These are phyloP conservation scores for Theobroma grandiflorum DNA, from an alignment of 441 rosid genomes.

Conservation along the genomic window DNA sequence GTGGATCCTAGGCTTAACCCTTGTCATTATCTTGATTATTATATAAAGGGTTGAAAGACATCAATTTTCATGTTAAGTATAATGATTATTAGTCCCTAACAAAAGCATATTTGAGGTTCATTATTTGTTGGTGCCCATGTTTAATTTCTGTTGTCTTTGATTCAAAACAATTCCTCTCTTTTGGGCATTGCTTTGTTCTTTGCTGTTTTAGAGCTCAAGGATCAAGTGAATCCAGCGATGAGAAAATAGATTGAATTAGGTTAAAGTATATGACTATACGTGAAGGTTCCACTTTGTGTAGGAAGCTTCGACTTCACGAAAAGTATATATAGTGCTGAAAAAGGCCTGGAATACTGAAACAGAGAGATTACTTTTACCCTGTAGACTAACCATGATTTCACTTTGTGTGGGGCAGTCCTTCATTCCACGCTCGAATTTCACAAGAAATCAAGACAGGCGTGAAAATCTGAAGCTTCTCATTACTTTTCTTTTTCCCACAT, in stretches of 20 bases:
- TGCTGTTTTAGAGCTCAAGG: background rate
- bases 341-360: constrained; percentile 5
- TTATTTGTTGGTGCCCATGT: background rate
- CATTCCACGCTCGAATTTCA: background rate
- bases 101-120: background rate
- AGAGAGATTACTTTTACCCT: background rate
- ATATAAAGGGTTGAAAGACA: background rate
- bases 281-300: constrained; percentile 6
- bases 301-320: constrained; percentile 52
- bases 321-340: constrained; percentile 22
- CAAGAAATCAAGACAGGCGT: background rate
- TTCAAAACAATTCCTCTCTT: background rate
- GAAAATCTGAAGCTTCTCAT: constrained; percentile 5
- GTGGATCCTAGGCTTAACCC: constrained; percentile 21
- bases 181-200: background rate
- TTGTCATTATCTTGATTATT: background rate
- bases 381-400: constrained; percentile 13
- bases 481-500: background rate
- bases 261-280: too few species aligned
- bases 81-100: background rate
- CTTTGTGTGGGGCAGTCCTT: background rate
- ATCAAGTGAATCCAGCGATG: background rate
- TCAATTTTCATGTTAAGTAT: background rate
- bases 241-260: too few species aligned
- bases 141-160: background rate